A percentile compares a stretch with the other conserved stretches of the same genome.
Evolutionary conservation across 352 stramenopile species (phyloP).

Genomic region (Aphanomyces stellatus): DNA sequence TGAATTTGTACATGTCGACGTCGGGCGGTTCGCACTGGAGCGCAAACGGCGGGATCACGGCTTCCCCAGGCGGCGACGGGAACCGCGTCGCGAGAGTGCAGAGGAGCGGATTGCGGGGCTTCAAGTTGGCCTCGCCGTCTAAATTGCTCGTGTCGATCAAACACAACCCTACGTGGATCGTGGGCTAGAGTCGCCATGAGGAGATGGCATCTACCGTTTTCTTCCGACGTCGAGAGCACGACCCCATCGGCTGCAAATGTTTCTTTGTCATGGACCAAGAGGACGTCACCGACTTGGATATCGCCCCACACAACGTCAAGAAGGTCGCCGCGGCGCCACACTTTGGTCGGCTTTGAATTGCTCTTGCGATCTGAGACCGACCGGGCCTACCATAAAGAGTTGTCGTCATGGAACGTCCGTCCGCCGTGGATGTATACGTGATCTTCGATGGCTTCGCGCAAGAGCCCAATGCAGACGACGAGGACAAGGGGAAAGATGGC

Average conservation of each 20-base stretch:
- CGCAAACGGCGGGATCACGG: slow-evolving; percentile 48
- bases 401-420: too few relatives aligned
- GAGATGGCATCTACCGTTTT: slow-evolving; percentile 38
- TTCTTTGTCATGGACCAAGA: slow-evolving; percentile 77
- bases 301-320: slow-evolving; percentile 51
- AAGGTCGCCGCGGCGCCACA: slow-evolving; percentile 56
- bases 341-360: slow-evolving; percentile 44
- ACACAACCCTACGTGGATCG: slow-evolving; percentile 37
- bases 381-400: slow-evolving; percentile 43
- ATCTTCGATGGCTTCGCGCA: slow-evolving; percentile 77
- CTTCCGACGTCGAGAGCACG: slow-evolving; percentile 75
- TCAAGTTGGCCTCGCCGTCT: slow-evolving; percentile 73
- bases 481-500: slow-evolving; percentile 75
- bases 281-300: slow-evolving; percentile 81
- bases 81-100: slow-evolving; percentile 30
- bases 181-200: neutral
- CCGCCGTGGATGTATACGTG: too few relatives aligned
- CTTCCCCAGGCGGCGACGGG: slow-evolving; percentile 4
- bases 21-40: slow-evolving; percentile 69
- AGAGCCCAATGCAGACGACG: slow-evolving; percentile 64
- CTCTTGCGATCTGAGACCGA: slow-evolving; percentile 45
- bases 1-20: slow-evolving; percentile 71
- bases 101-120: slow-evolving; percentile 42
- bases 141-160: slow-evolving; percentile 81
- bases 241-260: slow-evolving; percentile 88